A percentile compares a stretch with the other conserved stretches of the same genome.
Conservation (phyloP, 768 basidiomycete genomes). For the Suillus ampliporus region DNA sequence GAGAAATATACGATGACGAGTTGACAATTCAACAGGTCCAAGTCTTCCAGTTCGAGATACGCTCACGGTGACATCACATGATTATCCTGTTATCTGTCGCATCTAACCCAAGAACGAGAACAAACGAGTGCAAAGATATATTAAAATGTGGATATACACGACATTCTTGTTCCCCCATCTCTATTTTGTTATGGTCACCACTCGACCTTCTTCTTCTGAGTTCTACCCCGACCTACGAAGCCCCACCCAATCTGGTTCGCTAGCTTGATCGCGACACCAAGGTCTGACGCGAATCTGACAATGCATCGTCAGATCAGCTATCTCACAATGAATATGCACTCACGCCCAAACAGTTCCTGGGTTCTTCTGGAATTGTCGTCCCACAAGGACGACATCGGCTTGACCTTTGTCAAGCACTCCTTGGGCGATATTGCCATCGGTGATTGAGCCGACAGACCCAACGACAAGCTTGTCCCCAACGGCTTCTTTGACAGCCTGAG, state of each 20-base stretch:
- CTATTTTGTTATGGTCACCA: conserved; percentile 18
- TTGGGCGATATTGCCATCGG: conserved; percentile 48
- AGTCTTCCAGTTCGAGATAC: too few relatives aligned
- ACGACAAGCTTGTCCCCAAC: conserved; percentile 46
- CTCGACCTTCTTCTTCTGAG: conserved; percentile 11
- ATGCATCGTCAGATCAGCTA: not conserved
- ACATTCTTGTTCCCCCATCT: not conserved
- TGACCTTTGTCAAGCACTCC: conserved; percentile 47
- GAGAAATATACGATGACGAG: too few relatives aligned
- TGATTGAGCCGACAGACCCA: conserved; percentile 32
- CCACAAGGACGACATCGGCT: conserved; percentile 55
- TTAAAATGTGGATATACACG: not conserved
- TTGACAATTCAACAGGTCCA: too few relatives aligned
- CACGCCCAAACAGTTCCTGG: conserved; percentile 51
- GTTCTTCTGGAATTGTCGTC: conserved; percentile 64
- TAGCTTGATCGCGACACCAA: conserved; percentile 51
- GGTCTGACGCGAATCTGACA: conserved; percentile 54
- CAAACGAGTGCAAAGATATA: too few relatives aligned
- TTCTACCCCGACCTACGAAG: conserved; percentile 45
- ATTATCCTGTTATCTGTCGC: too few relatives aligned
- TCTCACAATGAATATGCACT: conserved; percentile 17
- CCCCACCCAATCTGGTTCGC: conserved; percentile 64
- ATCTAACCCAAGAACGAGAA: too few relatives aligned
- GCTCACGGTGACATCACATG: too few relatives aligned
- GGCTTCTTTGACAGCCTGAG: conserved; percentile 56